Percentiles rank a stretch among this genome's conserved stretches.
phyloP scores from a whole-genome alignment of 257 asterid genomes.

The Coffea canephora region DNA sequence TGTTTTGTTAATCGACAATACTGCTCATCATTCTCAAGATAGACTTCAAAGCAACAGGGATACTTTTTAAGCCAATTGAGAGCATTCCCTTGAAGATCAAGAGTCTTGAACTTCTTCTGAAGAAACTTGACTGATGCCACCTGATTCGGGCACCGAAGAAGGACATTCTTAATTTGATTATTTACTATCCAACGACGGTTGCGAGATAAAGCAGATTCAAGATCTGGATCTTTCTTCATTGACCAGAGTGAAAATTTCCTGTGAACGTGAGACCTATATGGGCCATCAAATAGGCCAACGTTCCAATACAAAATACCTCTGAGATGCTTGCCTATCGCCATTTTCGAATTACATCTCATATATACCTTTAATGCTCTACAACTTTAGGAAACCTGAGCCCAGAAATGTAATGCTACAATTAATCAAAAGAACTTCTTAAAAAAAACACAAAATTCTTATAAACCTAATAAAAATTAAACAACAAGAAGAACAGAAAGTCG shows the following conservation, averaged over 20 bases:
- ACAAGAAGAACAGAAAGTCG: not conserved
- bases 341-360: constrained; percentile 14
- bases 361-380: not conserved
- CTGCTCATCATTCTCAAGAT: constrained; percentile 48
- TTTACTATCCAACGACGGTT: constrained; percentile 90
- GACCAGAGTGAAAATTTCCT: constrained; percentile 74
- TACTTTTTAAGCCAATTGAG: constrained; percentile 86
- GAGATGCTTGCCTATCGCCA: constrained; percentile 26
- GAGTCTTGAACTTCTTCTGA: constrained; percentile 79
- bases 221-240: constrained; percentile 93
- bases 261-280: constrained; percentile 9
- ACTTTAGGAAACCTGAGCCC: not conserved
- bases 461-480: not conserved
- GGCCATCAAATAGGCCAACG: constrained; percentile 13
- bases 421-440: not conserved
- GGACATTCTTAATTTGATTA: constrained; percentile 80
- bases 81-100: constrained; percentile 83
- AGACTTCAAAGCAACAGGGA: constrained; percentile 87
- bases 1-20: constrained; percentile 61
- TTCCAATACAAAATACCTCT: constrained; percentile 27
- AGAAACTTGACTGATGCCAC: constrained; percentile 55
- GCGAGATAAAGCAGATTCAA: constrained; percentile 71
- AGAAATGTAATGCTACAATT: not conserved
- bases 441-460: not conserved
- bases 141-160: constrained; percentile 62